Percentiles rank a stretch among this genome's conserved stretches.
Conservation (phyloP, 129 eudicot species). For the Mikania micrantha region DNA sequence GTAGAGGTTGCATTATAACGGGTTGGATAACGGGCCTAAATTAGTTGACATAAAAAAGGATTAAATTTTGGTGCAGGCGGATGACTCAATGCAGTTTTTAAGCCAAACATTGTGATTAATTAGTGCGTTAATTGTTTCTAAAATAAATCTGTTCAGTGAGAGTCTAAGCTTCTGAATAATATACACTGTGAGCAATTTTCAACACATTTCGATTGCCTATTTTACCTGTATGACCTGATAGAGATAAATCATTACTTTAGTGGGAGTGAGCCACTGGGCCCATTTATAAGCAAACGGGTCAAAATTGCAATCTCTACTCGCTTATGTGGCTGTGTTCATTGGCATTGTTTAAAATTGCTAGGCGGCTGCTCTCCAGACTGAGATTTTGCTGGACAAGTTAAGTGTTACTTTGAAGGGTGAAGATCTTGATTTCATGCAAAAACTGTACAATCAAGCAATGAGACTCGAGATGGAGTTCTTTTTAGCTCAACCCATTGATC, state of each 20-base stretch:
- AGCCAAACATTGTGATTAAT: background rate
- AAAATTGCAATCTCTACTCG: background rate
- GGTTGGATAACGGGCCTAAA: background rate
- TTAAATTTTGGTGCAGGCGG: background rate
- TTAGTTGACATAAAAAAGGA: background rate
- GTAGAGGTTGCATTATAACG: background rate
- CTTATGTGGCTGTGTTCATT: background rate
- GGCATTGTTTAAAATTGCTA: constrained; percentile 9
- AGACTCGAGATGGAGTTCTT: constrained; percentile 72
- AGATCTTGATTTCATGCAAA: constrained; percentile 67
- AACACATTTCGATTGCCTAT: background rate
- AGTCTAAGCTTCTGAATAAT: background rate
- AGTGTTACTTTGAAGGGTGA: constrained; percentile 77
- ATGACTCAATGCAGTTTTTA: background rate
- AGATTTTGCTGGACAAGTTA: constrained; percentile 71
- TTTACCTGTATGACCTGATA: background rate
- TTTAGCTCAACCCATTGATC: constrained; percentile 57
- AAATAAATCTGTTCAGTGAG: background rate
- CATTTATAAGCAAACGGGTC: background rate
- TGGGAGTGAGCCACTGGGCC: too few species aligned
- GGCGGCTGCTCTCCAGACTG: constrained; percentile 65
- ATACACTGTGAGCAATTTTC: background rate
- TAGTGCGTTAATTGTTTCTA: background rate
- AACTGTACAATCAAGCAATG: constrained; percentile 83
- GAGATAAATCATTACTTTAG: background rate